These are phyloP conservation scores for Neofusicoccum umdonicola DNA, from an alignment of 2,329 filamentous ascomycete species.

Conservation along the genomic window DNA sequence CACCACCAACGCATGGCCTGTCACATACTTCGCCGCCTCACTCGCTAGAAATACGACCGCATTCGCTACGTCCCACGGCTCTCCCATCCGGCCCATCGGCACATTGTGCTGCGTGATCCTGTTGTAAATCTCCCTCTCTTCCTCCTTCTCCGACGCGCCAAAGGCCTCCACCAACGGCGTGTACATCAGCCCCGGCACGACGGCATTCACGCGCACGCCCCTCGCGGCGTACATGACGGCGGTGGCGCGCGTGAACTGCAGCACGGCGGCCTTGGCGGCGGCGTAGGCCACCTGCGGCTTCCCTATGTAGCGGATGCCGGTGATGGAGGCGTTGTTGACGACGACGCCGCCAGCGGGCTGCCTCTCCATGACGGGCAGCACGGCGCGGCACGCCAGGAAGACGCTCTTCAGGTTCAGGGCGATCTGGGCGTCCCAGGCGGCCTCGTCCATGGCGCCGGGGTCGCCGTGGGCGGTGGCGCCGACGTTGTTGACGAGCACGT, in stretches of 20 bases:
- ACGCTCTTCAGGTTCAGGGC: slow-evolving; percentile 57
- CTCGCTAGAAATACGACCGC: slow-evolving; percentile 31
- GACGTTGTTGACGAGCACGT: slow-evolving; percentile 14
- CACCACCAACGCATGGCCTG: slow-evolving; percentile 36
- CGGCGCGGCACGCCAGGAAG: slow-evolving; percentile 53
- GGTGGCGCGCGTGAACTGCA: slow-evolving; percentile 52
- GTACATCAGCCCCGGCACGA: slow-evolving; percentile 58
- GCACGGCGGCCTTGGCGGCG: slow-evolving; percentile 51
- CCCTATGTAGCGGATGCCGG: slow-evolving; percentile 52
- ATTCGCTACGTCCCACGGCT: slow-evolving; percentile 35
- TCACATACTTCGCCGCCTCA: slow-evolving; percentile 34
- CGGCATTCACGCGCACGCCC: slow-evolving; percentile 52
- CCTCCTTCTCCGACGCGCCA: neutral
- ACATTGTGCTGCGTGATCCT: slow-evolving; percentile 19
- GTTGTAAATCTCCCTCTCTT: neutral
- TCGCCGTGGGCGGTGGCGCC: slow-evolving; percentile 43
- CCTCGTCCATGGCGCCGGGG: slow-evolving; percentile 50
- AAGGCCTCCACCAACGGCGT: slow-evolving; percentile 33
- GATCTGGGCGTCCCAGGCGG: slow-evolving; percentile 53
- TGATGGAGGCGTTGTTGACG: slow-evolving; percentile 47
- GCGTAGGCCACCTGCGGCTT: slow-evolving; percentile 57
- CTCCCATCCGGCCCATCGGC: slow-evolving; percentile 34
- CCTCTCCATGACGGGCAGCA: slow-evolving; percentile 55
- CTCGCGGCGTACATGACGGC: slow-evolving; percentile 51
- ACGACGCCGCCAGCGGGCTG: slow-evolving; percentile 46